Evolutionary conservation across 768 basidiomycete genomes (phyloP).

Genomic region (Mycena floridula): DNA sequence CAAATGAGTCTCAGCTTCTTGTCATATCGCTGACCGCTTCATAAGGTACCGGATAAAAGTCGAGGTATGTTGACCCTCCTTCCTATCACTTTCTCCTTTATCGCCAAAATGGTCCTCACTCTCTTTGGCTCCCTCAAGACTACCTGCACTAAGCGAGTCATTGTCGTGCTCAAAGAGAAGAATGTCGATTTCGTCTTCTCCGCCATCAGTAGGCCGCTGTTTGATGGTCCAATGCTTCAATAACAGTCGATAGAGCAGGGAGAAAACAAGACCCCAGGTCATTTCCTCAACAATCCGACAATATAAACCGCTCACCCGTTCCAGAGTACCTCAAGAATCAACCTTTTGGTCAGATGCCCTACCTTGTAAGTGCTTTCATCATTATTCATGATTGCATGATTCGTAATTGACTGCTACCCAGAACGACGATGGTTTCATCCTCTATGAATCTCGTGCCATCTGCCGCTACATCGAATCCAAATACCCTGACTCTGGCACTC

Average conservation of each 20-base stretch:
- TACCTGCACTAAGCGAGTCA: conserved; percentile 42
- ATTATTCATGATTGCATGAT: background rate
- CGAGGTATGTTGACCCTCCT: too few relatives aligned
- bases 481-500: conserved; percentile 42
- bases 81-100: conserved; percentile 4
- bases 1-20: too few relatives aligned
- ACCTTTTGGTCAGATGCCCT: conserved; percentile 44
- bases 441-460: conserved; percentile 66
- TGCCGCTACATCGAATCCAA: conserved; percentile 52
- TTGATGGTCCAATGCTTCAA: too few relatives aligned
- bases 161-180: conserved; percentile 37
- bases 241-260: too few relatives aligned
- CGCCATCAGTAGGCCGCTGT: too few relatives aligned
- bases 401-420: conserved; percentile 11
- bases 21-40: too few relatives aligned
- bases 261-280: too few relatives aligned
- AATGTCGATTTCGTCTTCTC: conserved; percentile 40
- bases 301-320: conserved; percentile 35
- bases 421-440: conserved; percentile 57
- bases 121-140: conserved; percentile 36
- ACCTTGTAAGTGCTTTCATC: conserved; percentile 13
- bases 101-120: conserved; percentile 34
- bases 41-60: too few relatives aligned
- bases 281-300: conserved; percentile 27
- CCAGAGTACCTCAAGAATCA: conserved; percentile 31